phyloP scores from a whole-genome alignment of 2,329 filamentous ascomycete species.

The Claviceps citrina region DNA sequence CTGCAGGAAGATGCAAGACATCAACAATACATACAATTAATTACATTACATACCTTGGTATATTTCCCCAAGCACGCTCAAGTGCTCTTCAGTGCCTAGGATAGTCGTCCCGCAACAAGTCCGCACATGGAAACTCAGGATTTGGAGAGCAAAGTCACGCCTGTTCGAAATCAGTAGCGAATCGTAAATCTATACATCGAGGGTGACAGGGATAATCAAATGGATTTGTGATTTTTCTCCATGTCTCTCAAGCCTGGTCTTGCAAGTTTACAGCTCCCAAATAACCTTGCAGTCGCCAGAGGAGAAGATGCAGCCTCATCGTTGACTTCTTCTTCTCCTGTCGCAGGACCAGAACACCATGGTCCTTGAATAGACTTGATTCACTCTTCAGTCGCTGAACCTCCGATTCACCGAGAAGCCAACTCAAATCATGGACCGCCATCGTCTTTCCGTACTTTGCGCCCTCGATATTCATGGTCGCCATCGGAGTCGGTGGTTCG shows the following conservation, averaged over 20 bases:
- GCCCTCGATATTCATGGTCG: conserved; percentile 27
- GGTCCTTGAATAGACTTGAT: conserved; percentile 20
- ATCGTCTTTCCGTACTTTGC: conserved; percentile 22
- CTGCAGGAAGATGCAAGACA: no score
- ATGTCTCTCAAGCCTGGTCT: neutral
- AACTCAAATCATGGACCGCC: conserved; percentile 36
- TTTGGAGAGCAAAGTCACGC: no score
- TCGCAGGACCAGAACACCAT: conserved; percentile 28
- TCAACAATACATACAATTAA: no score
- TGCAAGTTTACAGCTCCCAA: conserved; percentile 12
- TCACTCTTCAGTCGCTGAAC: conserved; percentile 23
- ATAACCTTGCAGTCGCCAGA: conserved; percentile 47
- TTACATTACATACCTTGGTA: no score
- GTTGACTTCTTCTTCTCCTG: conserved; percentile 23
- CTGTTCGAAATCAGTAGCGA: no score
- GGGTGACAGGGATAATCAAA: neutral
- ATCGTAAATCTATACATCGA: neutral
- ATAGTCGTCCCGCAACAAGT: no score
- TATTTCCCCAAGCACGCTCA: no score
- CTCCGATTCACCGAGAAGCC: conserved; percentile 34
- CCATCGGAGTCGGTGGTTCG: conserved; percentile 21
- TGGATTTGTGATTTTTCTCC: neutral
- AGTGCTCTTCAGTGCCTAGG: no score
- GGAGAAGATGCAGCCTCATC: conserved; percentile 29
- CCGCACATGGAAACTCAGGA: no score